Base-by-base conservation (phyloP, 371 early-diverging fungal genomes). In the Cokeromyces recurvatus region DNA sequence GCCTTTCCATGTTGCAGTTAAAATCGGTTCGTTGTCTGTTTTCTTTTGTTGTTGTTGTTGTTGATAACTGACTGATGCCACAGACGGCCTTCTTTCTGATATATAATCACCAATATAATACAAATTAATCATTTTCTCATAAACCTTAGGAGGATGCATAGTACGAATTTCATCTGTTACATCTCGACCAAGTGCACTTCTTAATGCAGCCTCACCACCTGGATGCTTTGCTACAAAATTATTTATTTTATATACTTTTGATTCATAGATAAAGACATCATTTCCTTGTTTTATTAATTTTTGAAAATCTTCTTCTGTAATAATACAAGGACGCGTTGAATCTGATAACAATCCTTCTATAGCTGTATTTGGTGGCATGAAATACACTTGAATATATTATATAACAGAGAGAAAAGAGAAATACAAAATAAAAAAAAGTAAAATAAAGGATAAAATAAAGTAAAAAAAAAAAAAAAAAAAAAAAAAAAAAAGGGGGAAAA, bases 151-250 rank as follows among this genome's bases (percentile, higher is more conserved):
- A 2, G 94, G 95, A 65, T 97, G 97, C 77, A 94, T 81, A 11
- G 85, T 85, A 17, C 82, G 68, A 45, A 93, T 86, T 46, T 87
- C 92, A 63, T 94, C 95, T 0, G 96, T 94, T 15, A 92, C 92
- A 64, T 97, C 95, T 55, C 78, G 83, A 51, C 96, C 96, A 38
- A 85, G 75, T 68, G 88, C 81, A 64, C 93, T 89, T 52, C 71
- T 66, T 37, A 97, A 74, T 40, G 91, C 89, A 19, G 91, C 75
- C 37, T 84, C 86, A 21, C 97, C 97, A 29, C 97, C 97, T 1
- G 97, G 97, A 58, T 97, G 97, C 46, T 78, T 75, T 54, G 74
- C 72, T 51, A 85, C 62, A 71, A 90, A 93, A 37, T 81, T 83
- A 56, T 89, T 85, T 29, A 94, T 77, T 62, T 88, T 85, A 76